phyloP scores from a whole-genome alignment of 2,329 filamentous ascomycete species.

The Dactylellina haptotyla region DNA sequence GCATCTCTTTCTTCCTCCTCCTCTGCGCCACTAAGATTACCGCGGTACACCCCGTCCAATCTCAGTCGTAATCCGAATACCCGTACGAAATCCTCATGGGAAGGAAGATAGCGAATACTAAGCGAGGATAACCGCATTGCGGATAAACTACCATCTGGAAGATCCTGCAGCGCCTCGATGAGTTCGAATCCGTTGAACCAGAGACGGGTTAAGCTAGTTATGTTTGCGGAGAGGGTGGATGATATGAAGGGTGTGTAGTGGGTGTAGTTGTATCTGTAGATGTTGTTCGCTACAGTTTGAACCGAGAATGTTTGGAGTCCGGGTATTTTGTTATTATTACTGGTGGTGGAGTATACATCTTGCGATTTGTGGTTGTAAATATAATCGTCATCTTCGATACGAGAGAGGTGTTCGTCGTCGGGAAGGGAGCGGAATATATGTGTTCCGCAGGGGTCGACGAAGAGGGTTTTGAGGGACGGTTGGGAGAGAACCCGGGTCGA shows the following conservation, averaged over 20 bases:
- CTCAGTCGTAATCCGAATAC: slow-evolving; percentile 23
- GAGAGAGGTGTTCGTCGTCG: slow-evolving; percentile 28
- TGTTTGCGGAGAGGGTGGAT: neutral
- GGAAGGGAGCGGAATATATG: slow-evolving; percentile 11
- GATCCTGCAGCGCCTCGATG: neutral
- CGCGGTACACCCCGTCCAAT: too few relatives aligned
- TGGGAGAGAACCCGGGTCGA: neutral
- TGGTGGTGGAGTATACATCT: too few relatives aligned
- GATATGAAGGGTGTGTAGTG: slow-evolving; percentile 1
- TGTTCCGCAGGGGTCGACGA: slow-evolving; percentile 13
- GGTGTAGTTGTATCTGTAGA: slow-evolving; percentile 2
- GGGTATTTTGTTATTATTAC: too few relatives aligned
- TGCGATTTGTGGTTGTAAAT: too few relatives aligned
- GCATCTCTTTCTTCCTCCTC: slow-evolving; percentile 4
- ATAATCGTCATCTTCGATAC: neutral
- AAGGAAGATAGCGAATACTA: slow-evolving; percentile 11
- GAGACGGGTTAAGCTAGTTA: slow-evolving; percentile 13
- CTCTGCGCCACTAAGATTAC: neutral
- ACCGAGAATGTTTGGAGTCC: slow-evolving; percentile 29
- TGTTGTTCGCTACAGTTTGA: slow-evolving; percentile 7
- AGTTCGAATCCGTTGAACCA: slow-evolving; percentile 40
- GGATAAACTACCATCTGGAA: slow-evolving; percentile 17
- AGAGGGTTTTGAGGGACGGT: slow-evolving; percentile 14
- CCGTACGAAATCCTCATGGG: slow-evolving; percentile 5
- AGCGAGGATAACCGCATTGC: slow-evolving; percentile 30